Evolutionary conservation across 371 early-diverging fungal species (phyloP), one percentile per base, ranked within the genome.

Genomic region (Apophysomyces variabilis): DNA sequence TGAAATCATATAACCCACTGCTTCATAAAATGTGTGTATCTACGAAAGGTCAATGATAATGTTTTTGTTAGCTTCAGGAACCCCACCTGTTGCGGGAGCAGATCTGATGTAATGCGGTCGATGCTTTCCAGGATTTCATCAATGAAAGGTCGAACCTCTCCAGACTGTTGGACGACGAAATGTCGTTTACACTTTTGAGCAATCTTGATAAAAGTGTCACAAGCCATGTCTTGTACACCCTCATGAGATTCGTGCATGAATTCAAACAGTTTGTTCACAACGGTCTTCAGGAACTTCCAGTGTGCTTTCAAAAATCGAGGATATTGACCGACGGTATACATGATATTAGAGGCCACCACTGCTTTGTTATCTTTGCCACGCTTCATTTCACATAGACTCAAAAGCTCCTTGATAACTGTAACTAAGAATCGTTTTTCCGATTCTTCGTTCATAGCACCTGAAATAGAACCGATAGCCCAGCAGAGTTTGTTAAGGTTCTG

Each of bases 151-250:
- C 77, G 77, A 9, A 79, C 66, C 75, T 98, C 98, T 35, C 92
- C 93, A 9, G 86, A 78, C 75, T 96, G 96, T 76, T 94, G 94
- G 4, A 81, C 65, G 35, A 97, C 92, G 86, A 99, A 99, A 72
- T 99, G 97, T 26, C 94, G 89, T 50, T 92, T 92, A 81, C 99
- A 98, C 75, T 98, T 98, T 73, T 97, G 95, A 14, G 97, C 87
- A 73, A 99, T 99, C 76, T 96, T 99, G 69, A 97, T 96, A 78
- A 99, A 99, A 3, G 99, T 99, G 78, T 99, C 99, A 80, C 99
- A 99, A 26, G 99, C 99, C 99, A 99, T 99, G 78, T 99, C 99
- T 77, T 98, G 98, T 18, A 99, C 99, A 84, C 99, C 99, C 82
- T 99, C 99, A 71, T 99, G 98, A 5, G 90, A 83, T 81, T 99